Evolutionary conservation across 225 moss, liverwort and hornwort species (phyloP), one percentile per base, ranked within the genome.

Genomic region (Ulota crispa): DNA sequence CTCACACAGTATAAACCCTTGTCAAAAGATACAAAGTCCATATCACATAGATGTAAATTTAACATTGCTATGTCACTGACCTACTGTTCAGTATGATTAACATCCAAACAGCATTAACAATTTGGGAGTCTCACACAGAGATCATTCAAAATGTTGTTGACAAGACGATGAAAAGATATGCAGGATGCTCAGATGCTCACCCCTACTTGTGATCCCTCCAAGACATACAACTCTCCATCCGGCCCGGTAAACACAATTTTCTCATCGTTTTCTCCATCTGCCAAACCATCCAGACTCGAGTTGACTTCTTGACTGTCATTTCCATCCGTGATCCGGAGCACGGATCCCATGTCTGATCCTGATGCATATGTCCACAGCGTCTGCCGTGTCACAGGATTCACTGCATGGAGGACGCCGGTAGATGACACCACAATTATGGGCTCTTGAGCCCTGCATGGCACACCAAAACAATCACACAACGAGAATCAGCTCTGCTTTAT

Each of bases 371-470:
- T 83, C 91, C 91, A 89, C 10, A 87, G 72, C 21, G 76, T 83
- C 78, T 89, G 64, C 83, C 50, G 63, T 39, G 89, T 89, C 55
- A 79, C 83, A 8, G 89, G 91, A 68, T 87, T 64, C 64, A 91
- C 81, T 20, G 91, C 87, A 37, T 91, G 89, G 27, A 91, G 78
- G 15, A 87, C 83, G 18, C 91, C 91, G 0, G 83, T 81, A 54
- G 78, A 68, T 32, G 91, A 85, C 76, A 91, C 91, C 76, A 89
- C 62, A 81, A 91, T 89, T 79, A 72, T 77, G 16, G 89, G 87
- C 60, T 91, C 91, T 23, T 83, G 81, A 21, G 52, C 34, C 57
- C 91, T 91, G 79, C 74, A 60, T 28, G 19, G 36, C 36, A 61
- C 8, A 24, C 50, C 50, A 30, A 80, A 19, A 68, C 18, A 47